phyloP scores from a whole-genome alignment of 2,329 filamentous ascomycete genomes.

The Sporothrix luriei region DNA sequence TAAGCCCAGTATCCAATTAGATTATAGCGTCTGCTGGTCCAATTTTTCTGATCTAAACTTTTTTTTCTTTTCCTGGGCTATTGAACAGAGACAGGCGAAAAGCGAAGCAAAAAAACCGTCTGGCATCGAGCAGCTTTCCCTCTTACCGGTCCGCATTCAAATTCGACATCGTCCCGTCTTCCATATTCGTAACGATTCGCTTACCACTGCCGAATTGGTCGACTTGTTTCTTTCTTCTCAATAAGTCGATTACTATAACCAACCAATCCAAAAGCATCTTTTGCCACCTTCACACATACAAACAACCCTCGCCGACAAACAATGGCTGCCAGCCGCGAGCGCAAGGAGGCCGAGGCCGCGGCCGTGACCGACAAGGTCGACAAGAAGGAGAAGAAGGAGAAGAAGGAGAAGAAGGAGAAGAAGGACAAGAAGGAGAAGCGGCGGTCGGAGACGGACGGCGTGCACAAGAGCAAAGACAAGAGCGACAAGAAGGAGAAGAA shows the following conservation, averaged over 20 bases:
- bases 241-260: background rate
- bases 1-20: conserved; percentile 6
- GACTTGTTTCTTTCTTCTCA: background rate
- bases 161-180: background rate
- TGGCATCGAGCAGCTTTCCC: conserved; percentile 16
- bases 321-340: conserved; percentile 35
- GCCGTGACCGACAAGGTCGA: conserved; percentile 32
- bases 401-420: conserved; percentile 46
- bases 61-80: conserved; percentile 23
- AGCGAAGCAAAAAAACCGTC: conserved; percentile 19
- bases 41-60: conserved; percentile 26
- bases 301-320: background rate
- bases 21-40: background rate
- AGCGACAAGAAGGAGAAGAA: conserved; percentile 69
- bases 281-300: background rate
- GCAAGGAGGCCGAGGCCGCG: conserved; percentile 36
- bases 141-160: conserved; percentile 1
- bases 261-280: background rate
- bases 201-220: background rate
- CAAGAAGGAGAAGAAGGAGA: conserved; percentile 33
- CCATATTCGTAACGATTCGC: background rate
- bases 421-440: conserved; percentile 62
- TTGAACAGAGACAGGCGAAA: conserved; percentile 4
- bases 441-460: conserved; percentile 57
- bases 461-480: conserved; percentile 57